Percentiles rank a stretch among this genome's conserved stretches.
Conservation (phyloP, 495 filamentous ascomycete species). For the Neurospora terricola region DNA sequence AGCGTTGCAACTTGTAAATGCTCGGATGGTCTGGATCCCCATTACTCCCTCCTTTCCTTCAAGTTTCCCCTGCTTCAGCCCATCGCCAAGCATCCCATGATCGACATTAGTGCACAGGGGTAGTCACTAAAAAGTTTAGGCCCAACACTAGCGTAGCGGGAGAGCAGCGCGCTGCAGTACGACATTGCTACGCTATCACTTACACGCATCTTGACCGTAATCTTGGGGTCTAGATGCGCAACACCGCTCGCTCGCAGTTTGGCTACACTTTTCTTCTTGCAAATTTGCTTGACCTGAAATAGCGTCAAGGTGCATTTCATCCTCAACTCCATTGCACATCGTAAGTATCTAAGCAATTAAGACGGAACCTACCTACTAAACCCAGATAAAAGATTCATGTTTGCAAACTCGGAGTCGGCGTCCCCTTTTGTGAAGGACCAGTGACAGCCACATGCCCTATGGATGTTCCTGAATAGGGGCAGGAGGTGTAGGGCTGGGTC, state of each 20-base stretch:
- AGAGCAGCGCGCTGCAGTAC: not conserved
- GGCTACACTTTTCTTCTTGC: no score
- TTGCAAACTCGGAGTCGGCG: not conserved
- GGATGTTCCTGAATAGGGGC: not conserved
- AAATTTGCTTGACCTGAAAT: not conserved
- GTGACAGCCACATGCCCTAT: not conserved
- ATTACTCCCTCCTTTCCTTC: no score
- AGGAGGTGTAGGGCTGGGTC: not conserved
- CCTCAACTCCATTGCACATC: not conserved
- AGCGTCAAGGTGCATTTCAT: not conserved
- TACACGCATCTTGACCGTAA: not conserved
- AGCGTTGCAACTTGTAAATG: not conserved
- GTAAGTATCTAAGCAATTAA: not conserved
- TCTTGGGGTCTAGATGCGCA: not conserved
- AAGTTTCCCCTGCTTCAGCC: no score
- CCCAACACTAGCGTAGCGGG: not conserved
- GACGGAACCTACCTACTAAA: not conserved
- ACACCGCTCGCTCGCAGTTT: no score
- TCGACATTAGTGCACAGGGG: not conserved
- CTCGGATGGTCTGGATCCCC: not conserved
- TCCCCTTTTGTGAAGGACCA: not conserved
- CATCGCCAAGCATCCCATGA: not conserved
- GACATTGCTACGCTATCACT: not conserved
- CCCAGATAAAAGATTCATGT: not conserved
- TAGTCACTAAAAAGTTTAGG: not conserved